Percentiles rank a stretch among this genome's conserved stretches.
phyloP scores from a whole-genome alignment of 73 alveolate species.

The Breviolum minutum region DNA sequence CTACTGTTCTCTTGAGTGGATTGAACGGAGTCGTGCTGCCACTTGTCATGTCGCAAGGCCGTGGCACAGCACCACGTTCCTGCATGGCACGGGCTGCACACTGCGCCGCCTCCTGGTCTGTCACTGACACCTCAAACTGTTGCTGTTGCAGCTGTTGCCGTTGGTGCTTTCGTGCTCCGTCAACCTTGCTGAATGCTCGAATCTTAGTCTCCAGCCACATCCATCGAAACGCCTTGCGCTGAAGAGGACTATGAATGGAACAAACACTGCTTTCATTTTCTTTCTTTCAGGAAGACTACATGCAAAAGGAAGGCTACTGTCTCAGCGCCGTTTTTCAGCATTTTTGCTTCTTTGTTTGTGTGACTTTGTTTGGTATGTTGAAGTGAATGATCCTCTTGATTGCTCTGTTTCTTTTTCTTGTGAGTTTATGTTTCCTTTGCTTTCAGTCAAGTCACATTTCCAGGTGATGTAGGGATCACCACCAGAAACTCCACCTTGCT shows the following conservation, averaged over 20 bases:
- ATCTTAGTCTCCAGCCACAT: neutral
- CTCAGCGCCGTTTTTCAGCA: no score
- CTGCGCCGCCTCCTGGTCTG: conserved; percentile 19
- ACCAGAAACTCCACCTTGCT: conserved; percentile 28
- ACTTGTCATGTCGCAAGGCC: no score
- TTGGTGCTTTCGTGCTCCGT: neutral
- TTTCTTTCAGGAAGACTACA: neutral
- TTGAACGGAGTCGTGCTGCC: no score
- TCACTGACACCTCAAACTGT: conserved; percentile 28
- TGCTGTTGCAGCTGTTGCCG: neutral
- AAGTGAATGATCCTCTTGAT: neutral
- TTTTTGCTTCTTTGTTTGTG: no score
- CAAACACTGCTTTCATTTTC: neutral
- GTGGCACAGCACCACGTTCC: neutral
- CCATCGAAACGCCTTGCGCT: conserved; percentile 11
- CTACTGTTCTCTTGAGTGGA: no score
- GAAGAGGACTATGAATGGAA: no score
- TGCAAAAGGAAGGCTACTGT: no score
- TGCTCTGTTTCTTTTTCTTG: neutral
- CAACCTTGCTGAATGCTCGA: neutral
- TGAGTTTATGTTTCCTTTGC: neutral
- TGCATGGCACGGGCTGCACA: conserved; percentile 73
- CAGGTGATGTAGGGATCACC: conserved; percentile 58
- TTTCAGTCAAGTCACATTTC: neutral
- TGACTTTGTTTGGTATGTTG: neutral